Percentiles rank a stretch among this genome's conserved stretches.
phyloP scores from a whole-genome alignment of 345 rosid species.

The Noccaea caerulescens region DNA sequence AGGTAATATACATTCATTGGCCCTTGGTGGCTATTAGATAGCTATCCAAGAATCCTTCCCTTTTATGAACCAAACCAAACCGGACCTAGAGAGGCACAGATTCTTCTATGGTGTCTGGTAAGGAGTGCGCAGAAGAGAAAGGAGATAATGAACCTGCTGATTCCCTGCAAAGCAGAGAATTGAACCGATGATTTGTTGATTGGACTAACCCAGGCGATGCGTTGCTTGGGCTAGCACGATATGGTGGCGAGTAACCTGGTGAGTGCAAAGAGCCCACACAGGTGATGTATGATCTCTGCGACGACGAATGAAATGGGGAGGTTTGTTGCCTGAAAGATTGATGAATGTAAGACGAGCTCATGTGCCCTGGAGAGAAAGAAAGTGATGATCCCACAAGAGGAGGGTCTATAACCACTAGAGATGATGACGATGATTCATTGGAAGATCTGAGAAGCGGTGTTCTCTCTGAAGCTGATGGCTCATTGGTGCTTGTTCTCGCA shows the following conservation, averaged over 20 bases:
- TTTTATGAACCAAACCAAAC: slow-evolving; percentile 7
- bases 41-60: neutral
- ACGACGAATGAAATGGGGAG: slow-evolving; percentile 44
- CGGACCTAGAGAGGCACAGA: neutral
- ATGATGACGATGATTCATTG: slow-evolving; percentile 45
- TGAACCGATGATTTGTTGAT: slow-evolving; percentile 52
- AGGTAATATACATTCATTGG: slow-evolving; percentile 18
- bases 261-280: slow-evolving; percentile 56
- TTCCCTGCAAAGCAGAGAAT: slow-evolving; percentile 55
- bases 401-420: slow-evolving; percentile 52
- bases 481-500: slow-evolving; percentile 64
- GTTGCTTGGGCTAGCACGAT: slow-evolving; percentile 61
- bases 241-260: slow-evolving; percentile 62
- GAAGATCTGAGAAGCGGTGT: slow-evolving; percentile 69
- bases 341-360: slow-evolving; percentile 53
- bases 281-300: slow-evolving; percentile 46
- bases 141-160: slow-evolving; percentile 71
- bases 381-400: slow-evolving; percentile 52
- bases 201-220: slow-evolving; percentile 54
- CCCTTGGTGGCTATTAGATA: neutral
- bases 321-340: slow-evolving; percentile 56
- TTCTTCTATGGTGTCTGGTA: slow-evolving; percentile 14
- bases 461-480: slow-evolving; percentile 75
- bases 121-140: slow-evolving; percentile 77
- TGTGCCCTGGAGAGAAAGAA: slow-evolving; percentile 42